Evolutionary conservation across 352 stramenopile species (phyloP), one percentile per base, ranked within the genome.

Genomic region (Phytophthora colocasiae): DNA sequence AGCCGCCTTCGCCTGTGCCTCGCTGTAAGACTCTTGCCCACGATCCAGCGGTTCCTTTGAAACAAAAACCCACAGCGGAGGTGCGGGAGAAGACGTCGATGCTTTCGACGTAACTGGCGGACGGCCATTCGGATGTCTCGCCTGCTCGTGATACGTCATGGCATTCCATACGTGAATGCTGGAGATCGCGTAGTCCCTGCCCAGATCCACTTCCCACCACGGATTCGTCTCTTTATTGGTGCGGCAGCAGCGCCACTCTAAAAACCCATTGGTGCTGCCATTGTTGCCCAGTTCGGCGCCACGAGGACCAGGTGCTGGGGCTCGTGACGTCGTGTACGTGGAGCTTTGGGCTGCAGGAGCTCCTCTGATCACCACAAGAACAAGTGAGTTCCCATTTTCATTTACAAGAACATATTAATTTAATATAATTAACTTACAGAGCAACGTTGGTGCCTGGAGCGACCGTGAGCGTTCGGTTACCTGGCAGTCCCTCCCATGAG

Each of bases 171-270:
- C 38, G 6, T 85, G 74, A 5, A 92, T 57, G 12, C 66, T 75
- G 6, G 71, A 66, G 50, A 94, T 64, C 2, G 40, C 12, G 10
- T 74, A 57, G 6, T 63, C 41, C 4, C 68, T 57, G 12, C 74
- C 73, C 5, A 94, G 66, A 51, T 94, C 86, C 38, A 94, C 86
- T 52, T 89, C 72, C 82, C 82, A 94, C 81, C 80, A 94, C 19
- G 83, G 77, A 44, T 86, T 80, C 2, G 34, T 24, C 62, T 94
- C 78, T 22, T 77, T 81, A 26, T 63, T 70, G 0, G 86, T 92
- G n/a, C 86, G 79, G 22, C 74, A 74, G 50, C 83, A 92, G 15
- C 73, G 75, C 79, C 71, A 91, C 70, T 92, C 86, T 43, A 81
- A 69, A 57, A 83, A 91, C 6, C 86, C 82, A 19, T 91, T 92